Evolutionary conservation across 441 rosid species (phyloP).

Genomic region (Euphorbia celastroides): DNA sequence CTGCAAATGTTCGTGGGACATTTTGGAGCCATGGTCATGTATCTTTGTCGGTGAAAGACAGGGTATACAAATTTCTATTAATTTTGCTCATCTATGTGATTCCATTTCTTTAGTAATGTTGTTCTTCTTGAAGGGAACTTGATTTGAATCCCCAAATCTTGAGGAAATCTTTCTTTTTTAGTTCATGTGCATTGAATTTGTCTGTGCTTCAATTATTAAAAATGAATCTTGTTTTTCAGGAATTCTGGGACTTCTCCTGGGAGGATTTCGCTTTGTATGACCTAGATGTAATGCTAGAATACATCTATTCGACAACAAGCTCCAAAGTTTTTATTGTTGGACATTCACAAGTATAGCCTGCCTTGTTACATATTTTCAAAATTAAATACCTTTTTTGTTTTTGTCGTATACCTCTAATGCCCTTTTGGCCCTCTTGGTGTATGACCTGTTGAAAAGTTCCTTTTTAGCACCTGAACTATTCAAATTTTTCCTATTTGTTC

Average conservation of each 20-base stretch:
- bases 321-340: slow-evolving; percentile 78
- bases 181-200: no score
- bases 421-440: no score
- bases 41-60: slow-evolving; percentile 56
- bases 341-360: slow-evolving; percentile 70
- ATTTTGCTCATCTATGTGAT: background rate
- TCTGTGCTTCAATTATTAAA: no score
- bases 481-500: no score
- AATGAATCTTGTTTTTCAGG: slow-evolving; percentile 34
- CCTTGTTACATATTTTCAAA: background rate
- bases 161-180: no score
- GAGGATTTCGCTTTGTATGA: slow-evolving; percentile 83
- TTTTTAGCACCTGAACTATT: no score
- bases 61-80: slow-evolving; percentile 42
- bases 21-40: slow-evolving; percentile 79
- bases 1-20: slow-evolving; percentile 88
- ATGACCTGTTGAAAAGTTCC: no score
- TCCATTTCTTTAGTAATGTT: background rate
- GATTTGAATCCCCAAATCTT: background rate
- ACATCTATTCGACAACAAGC: slow-evolving; percentile 41
- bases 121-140: slow-evolving; percentile 12
- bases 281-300: slow-evolving; percentile 60
- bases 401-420: no score
- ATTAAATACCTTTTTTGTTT: background rate
- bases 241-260: slow-evolving; percentile 98